Percentiles rank a stretch among this genome's conserved stretches.
Evolutionary conservation across 352 stramenopile genomes (phyloP).

Genomic region (Phytophthora syringae): DNA sequence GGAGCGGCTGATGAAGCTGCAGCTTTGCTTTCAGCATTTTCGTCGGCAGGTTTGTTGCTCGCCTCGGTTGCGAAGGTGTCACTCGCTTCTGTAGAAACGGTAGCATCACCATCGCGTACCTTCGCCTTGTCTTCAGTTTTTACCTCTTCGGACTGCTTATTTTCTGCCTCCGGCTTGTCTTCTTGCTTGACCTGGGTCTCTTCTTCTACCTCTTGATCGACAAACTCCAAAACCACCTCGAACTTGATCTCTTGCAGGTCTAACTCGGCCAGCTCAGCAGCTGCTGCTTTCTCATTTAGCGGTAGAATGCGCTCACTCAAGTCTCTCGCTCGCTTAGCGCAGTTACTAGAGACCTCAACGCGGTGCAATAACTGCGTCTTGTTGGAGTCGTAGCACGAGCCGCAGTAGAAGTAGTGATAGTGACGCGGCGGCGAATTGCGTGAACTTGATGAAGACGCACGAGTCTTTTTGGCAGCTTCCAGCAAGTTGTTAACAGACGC

Average conservation of each 20-base stretch:
- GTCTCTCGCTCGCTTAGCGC: conserved; percentile 70
- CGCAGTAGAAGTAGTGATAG: conserved; percentile 87
- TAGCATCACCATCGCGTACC: conserved; percentile 32
- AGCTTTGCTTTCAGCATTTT: conserved; percentile 36
- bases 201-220: conserved; percentile 38
- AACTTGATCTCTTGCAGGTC: conserved; percentile 89
- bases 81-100: conserved; percentile 7
- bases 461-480: conserved; percentile 77
- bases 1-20: conserved; percentile 1
- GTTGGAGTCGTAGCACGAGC: conserved; percentile 69
- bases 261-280: conserved; percentile 68
- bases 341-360: conserved; percentile 70
- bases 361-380: conserved; percentile 81
- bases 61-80: background rate
- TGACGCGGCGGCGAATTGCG: conserved; percentile 76
- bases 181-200: conserved; percentile 18
- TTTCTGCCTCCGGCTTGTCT: conserved; percentile 12
- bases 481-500: conserved; percentile 81
- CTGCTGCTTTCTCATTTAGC: conserved; percentile 63
- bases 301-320: conserved; percentile 67
- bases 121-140: conserved; percentile 19
- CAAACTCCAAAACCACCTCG: conserved; percentile 58
- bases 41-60: conserved; percentile 4
- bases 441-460: conserved; percentile 66
- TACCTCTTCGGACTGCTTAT: conserved; percentile 21